These are phyloP conservation scores for Ceratorhiza oryzae-sativae DNA, from an alignment of 1,284 basidiomycete species.

Conservation along the genomic window DNA sequence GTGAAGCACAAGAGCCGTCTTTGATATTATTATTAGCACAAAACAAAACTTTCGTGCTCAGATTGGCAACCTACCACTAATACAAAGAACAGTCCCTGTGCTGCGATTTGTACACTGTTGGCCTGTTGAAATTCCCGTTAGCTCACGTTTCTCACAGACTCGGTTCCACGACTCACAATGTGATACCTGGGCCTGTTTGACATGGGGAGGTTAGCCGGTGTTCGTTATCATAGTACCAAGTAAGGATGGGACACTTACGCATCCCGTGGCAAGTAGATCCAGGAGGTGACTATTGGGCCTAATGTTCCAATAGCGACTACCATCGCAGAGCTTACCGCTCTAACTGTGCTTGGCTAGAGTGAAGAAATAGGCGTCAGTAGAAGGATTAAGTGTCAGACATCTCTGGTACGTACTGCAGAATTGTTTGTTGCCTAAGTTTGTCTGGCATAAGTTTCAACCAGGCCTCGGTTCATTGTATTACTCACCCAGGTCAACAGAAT, in stretches of 20 bases:
- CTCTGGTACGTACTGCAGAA: slow-evolving; percentile 29
- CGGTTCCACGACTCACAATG: slow-evolving; percentile 30
- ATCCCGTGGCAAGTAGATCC: slow-evolving; percentile 44
- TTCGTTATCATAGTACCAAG: too few relatives aligned
- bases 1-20: slow-evolving; percentile 41
- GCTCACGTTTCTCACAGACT: background rate
- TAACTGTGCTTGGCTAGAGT: slow-evolving; percentile 40
- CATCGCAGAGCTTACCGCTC: slow-evolving; percentile 44
- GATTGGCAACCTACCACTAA: slow-evolving; percentile 32
- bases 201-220: background rate
- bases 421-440: slow-evolving; percentile 41
- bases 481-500: slow-evolving; percentile 43
- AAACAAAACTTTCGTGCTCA: background rate
- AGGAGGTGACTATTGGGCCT: slow-evolving; percentile 43
- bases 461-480: background rate
- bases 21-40: background rate
- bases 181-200: slow-evolving; percentile 36
- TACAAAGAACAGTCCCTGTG: slow-evolving; percentile 37
- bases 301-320: slow-evolving; percentile 43
- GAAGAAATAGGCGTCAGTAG: background rate
- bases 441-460: background rate
- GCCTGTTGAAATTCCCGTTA: slow-evolving; percentile 22
- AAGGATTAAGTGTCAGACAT: background rate
- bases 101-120: slow-evolving; percentile 42
- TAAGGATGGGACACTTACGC: slow-evolving; percentile 29